Conservation (phyloP, 345 rosid genomes). For the Salix udensis region DNA sequence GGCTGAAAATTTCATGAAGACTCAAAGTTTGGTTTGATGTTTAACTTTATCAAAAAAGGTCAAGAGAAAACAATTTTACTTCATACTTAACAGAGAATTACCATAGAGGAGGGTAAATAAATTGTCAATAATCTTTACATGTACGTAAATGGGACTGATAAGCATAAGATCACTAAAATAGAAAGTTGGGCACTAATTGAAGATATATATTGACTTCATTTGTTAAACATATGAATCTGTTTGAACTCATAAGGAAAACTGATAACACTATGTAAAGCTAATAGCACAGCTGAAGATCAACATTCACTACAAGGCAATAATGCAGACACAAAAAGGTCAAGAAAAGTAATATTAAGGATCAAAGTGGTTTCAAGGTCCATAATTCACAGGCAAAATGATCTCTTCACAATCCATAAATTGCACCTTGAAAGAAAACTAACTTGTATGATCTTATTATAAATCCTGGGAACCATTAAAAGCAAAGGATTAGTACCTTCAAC, state of each 20-base stretch:
- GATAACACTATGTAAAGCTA: no score
- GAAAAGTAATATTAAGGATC: background rate
- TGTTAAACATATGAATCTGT: background rate
- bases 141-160: background rate
- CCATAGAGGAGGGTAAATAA: background rate
- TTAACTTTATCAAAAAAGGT: background rate
- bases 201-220: background rate
- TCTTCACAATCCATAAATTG: background rate
- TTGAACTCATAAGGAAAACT: background rate
- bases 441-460: background rate
- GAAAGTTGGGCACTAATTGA: background rate
- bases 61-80: background rate
- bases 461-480: background rate
- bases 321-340: background rate
- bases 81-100: background rate
- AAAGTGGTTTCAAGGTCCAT: background rate
- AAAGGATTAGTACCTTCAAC: conserved; percentile 54
- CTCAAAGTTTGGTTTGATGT: background rate
- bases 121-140: background rate
- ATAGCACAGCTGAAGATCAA: no score
- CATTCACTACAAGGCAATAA: background rate
- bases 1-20: background rate
- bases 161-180: background rate
- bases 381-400: background rate
- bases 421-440: background rate